A percentile compares a stretch with the other conserved stretches of the same genome.
phyloP scores from a whole-genome alignment of 169 alveolate species.

The Ichthyophthirius multifiliis region DNA sequence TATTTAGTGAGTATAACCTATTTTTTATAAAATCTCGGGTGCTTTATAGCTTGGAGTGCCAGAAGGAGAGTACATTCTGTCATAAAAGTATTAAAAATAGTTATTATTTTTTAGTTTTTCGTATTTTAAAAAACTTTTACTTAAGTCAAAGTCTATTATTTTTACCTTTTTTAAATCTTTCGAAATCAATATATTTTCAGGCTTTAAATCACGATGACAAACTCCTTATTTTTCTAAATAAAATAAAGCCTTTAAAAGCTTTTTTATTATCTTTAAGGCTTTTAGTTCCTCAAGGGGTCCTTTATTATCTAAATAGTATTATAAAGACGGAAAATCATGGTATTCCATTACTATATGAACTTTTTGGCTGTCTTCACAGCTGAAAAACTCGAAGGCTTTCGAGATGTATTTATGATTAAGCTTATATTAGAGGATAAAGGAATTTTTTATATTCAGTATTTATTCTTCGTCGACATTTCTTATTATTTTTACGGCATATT shows the following conservation, averaged over 20 bases:
- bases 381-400: conserved; percentile 12
- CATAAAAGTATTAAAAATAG: background rate
- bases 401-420: conserved; percentile 5
- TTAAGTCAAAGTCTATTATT: conserved; percentile 52
- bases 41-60: conserved; percentile 52
- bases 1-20: conserved; percentile 49
- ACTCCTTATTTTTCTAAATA: conserved; percentile 63
- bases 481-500: conserved; percentile 29
- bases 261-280: conserved; percentile 15
- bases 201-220: conserved; percentile 74
- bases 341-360: conserved; percentile 11
- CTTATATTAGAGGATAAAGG: background rate
- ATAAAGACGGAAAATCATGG: background rate
- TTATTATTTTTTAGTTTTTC: background rate
- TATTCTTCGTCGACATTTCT: conserved; percentile 27
- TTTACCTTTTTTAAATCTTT: conserved; percentile 14
- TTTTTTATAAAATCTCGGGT: conserved; percentile 50
- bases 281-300: background rate
- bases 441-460: conserved; percentile 4
- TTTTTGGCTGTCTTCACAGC: background rate
- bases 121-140: conserved; percentile 14
- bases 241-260: conserved; percentile 44
- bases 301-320: background rate
- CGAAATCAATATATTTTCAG: conserved; percentile 67
- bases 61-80: conserved; percentile 30